Percentiles rank a stretch among this genome's conserved stretches.
phyloP scores from a whole-genome alignment of 139 green algal species.

The Edaphochlamys debaryana region DNA sequence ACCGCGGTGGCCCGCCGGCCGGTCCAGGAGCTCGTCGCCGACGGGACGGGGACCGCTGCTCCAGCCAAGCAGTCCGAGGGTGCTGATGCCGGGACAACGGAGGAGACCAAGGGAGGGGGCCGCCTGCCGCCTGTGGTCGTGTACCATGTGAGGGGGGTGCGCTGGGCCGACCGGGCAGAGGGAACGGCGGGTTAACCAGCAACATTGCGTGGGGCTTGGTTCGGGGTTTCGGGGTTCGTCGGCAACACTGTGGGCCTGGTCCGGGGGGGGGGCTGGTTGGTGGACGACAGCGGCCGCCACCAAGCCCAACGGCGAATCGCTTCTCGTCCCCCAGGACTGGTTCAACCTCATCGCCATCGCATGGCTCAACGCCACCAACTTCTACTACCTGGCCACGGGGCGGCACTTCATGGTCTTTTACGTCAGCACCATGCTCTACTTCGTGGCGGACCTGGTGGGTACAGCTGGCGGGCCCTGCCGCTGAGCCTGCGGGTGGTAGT shows the following conservation, averaged over 20 bases:
- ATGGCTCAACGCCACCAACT: constrained; percentile 35
- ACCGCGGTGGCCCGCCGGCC: no score
- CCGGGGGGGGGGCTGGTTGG: not conserved
- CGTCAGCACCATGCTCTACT: constrained; percentile 56
- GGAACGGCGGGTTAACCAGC: not conserved
- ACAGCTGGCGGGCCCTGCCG: no score
- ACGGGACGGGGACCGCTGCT: no score
- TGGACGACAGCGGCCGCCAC: not conserved
- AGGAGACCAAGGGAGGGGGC: not conserved
- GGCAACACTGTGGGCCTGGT: no score
- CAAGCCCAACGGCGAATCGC: not conserved
- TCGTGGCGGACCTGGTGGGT: constrained; percentile 45
- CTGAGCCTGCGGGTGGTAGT: no score
- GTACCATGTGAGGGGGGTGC: not conserved
- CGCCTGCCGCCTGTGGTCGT: not conserved
- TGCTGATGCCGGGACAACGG: no score
- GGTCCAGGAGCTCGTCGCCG: no score
- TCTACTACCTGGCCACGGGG: constrained; percentile 31
- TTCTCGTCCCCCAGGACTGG: constrained; percentile 22
- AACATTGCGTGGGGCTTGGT: not conserved
- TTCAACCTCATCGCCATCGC: constrained; percentile 41
- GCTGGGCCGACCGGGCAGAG: no score
- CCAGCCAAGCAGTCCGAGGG: no score
- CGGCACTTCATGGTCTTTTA: constrained; percentile 51
- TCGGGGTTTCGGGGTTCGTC: no score